These are phyloP conservation scores for Xerophyta viscosa DNA, from an alignment of 106 monocot genomes.

Conservation along the genomic window DNA sequence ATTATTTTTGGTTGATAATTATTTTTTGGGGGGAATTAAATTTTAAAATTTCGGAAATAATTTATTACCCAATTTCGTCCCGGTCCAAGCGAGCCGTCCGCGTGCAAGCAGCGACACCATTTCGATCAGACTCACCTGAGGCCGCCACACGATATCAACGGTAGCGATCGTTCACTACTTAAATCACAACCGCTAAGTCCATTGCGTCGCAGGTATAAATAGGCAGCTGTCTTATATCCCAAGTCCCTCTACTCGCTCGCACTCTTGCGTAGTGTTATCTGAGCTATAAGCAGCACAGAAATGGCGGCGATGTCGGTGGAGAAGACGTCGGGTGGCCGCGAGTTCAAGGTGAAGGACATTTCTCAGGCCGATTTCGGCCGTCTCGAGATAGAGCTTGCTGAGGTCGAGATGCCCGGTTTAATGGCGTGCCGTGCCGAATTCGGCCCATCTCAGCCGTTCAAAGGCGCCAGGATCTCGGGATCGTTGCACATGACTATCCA, in stretches of 20 bases:
- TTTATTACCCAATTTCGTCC: too few relatives aligned
- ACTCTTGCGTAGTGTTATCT: neutral
- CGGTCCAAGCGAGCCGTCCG: too few relatives aligned
- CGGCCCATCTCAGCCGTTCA: conserved; percentile 68
- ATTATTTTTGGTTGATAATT: too few relatives aligned
- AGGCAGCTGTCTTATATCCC: too few relatives aligned
- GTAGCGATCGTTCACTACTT: too few relatives aligned
- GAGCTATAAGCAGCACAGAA: neutral
- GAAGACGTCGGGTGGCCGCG: conserved; percentile 66
- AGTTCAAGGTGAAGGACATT: conserved; percentile 89
- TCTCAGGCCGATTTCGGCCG: conserved; percentile 86
- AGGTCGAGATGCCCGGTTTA: conserved; percentile 93
- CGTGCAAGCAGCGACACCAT: too few relatives aligned
- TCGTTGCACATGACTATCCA: conserved; percentile 94
- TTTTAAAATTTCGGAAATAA: too few relatives aligned
- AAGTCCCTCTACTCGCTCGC: neutral
- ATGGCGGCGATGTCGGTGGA: conserved; percentile 50
- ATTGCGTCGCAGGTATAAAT: too few relatives aligned
- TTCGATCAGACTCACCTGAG: too few relatives aligned
- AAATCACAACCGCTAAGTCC: too few relatives aligned
- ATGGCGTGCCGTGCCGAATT: conserved; percentile 74
- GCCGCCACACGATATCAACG: too few relatives aligned
- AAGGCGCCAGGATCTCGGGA: conserved; percentile 65
- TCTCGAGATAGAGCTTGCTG: conserved; percentile 89
- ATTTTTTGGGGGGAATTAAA: too few relatives aligned